Evolutionary conservation across 2,329 filamentous ascomycete genomes (phyloP), one percentile per base, ranked within the genome.

Genomic region (Alternaria angustiovoidea): DNA sequence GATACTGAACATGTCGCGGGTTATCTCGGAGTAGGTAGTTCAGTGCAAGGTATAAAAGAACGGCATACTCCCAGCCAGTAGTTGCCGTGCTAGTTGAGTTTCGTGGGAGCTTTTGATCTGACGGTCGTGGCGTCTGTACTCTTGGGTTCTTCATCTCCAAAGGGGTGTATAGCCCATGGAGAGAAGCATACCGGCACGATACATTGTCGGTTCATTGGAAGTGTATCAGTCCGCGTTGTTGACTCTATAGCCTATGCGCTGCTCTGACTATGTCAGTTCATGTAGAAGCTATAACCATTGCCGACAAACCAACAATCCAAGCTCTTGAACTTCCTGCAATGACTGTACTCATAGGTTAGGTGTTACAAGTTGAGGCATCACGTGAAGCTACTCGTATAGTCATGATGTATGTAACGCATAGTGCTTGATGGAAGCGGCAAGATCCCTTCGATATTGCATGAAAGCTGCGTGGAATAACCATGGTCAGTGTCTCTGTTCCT

Each of bases 21-120:
- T 53, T n/a, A 28, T 62, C 39, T 26, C 54, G 52, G 11, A 64
- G 49, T 34, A 68, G 36, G 41, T 64, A 51, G 26, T 57, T 57
- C 14, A 64, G 26, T 26, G 57, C 62, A 41, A 62, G 51, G 18
- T 63, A 55, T 36, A 58, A 16, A 20, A 66, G 41, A 38, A 64
- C 47, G 28, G 48, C 48, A 38, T 47, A 55, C 11, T 64, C 36
- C 12, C 20, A 46, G 44, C 51, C 30, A 4, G 59, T 57, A n/a
- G 44, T 36, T 14, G 39, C 42, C 3, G 48, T 41, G 48, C 49
- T 56, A 3, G 56, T 62, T 30, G 62, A 51, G 16, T 59, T 61
- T 51, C 41, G 18, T 20, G 36, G 51, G 34, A 41, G 34, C 9
- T 47, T 34, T n/a, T 26, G 32, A 28, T 28, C 38, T 16, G 44